A percentile compares a stretch with the other conserved stretches of the same genome.
Conservation (phyloP, 1,284 basidiomycete species). For the Papiliotrema fonsecae region DNA sequence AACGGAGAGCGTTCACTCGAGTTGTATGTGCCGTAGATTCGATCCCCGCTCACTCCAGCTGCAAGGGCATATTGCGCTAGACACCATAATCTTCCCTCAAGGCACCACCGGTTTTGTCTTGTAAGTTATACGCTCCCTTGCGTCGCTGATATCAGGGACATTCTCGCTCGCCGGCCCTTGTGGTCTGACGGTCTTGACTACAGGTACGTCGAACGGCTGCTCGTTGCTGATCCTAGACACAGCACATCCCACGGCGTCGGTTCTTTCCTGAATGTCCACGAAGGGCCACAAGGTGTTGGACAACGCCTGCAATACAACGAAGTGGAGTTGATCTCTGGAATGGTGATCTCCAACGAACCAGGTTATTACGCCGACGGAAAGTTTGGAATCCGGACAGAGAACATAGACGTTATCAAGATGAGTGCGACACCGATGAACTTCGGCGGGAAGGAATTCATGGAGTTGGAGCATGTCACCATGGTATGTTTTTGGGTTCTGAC, state of each 20-base stretch:
- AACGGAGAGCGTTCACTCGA: constrained; percentile 83
- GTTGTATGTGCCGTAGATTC: no score
- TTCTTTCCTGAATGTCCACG: constrained; percentile 88
- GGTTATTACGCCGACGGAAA: constrained; percentile 89
- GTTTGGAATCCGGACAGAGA: constrained; percentile 93
- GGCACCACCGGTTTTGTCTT: constrained; percentile 57
- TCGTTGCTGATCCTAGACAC: constrained; percentile 53
- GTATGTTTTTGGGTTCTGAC: constrained; percentile 34
- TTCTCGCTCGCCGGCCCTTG: constrained; percentile 73
- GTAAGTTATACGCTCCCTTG: constrained; percentile 13
- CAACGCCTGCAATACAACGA: constrained; percentile 60
- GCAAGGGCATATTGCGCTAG: constrained; percentile 83
- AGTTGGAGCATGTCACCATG: constrained; percentile 82
- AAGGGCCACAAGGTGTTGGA: constrained; percentile 87
- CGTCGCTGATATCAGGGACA: constrained; percentile 57
- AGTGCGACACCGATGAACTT: constrained; percentile 76
- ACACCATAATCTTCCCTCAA: constrained; percentile 75
- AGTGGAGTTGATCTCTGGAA: constrained; percentile 69
- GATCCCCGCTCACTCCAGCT: no score
- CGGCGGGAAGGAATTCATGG: constrained; percentile 72
- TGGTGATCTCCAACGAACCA: constrained; percentile 89
- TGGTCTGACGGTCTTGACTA: constrained; percentile 84
- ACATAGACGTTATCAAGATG: constrained; percentile 69
- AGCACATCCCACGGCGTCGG: constrained; percentile 94
- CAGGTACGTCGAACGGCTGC: constrained; percentile 33